Base-by-base conservation (phyloP, 768 basidiomycete species). In the Xerocomellus chrysenteron region DNA sequence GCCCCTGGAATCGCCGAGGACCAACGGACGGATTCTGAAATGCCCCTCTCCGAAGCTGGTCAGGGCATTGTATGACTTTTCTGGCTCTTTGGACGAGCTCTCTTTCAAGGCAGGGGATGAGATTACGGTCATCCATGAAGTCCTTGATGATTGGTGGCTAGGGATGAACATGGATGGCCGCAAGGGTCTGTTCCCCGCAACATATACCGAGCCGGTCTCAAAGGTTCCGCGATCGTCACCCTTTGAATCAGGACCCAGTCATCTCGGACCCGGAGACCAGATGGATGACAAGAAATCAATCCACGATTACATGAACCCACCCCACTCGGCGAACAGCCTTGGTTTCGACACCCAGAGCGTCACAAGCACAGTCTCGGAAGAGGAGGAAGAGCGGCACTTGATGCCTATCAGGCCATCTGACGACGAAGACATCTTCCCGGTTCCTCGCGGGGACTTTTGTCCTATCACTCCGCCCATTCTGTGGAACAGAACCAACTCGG, bases 101-200 rank as follows among this genome's bases (percentile, higher is more conserved):
- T 80, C 80, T 42, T 87, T 96, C 74, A 80, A 75, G 55, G 75
- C 78, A 5, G 94, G 92, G 1, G 86, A 88, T 40, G 83, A 91
- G 61, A 88, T 97, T 54, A 70, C 79, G 14, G 85, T 94, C 30
- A 63, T 91, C 30, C 85, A 84, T 35, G 92, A 95, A 68, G 90
- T 94, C 1, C 76, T 92, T 35, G 89, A 91, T 58, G 92, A 85
- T 57, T 95, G 94, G 94, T 95, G 92, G 89, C 82, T 93, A 76
- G 94, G 93, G 8, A 85, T 89, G 67, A 68, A 84, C 35, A 62
- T 57, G 43, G 74, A 80, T 53, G 91, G 90, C 2, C 78, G 77
- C 58, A 84, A 80, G 50, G 94, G 94, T 14, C 68, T 96, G 41
- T 95, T 97, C 78, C 94, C 94, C 0, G 80, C 83, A 2, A 80